These are phyloP conservation scores for Kwoniella dejecticola DNA, from an alignment of 768 basidiomycete species.

Conservation along the genomic window DNA sequence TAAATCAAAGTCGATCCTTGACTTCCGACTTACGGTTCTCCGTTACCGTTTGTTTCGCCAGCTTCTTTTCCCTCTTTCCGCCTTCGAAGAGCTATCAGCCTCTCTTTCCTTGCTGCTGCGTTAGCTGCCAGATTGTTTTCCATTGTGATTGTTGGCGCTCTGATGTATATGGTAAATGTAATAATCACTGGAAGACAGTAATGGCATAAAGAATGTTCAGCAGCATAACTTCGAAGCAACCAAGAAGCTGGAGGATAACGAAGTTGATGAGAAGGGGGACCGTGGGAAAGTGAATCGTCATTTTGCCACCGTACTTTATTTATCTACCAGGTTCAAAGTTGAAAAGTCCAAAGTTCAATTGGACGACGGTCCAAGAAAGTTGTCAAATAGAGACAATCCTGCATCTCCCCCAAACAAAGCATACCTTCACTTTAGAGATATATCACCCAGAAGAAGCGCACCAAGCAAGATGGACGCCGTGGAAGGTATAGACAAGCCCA, in stretches of 20 bases:
- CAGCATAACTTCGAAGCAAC: too few relatives aligned
- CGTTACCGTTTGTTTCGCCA: slow-evolving; percentile 37
- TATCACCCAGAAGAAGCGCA: too few relatives aligned
- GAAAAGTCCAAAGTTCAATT: not conserved
- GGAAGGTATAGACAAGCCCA: slow-evolving; percentile 39
- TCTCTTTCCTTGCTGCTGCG: slow-evolving; percentile 50
- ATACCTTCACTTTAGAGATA: too few relatives aligned
- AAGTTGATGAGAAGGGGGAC: not conserved
- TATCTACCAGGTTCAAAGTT: not conserved
- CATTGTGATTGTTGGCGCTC: slow-evolving; percentile 30
- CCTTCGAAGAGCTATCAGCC: slow-evolving; percentile 52
- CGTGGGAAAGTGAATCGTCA: slow-evolving; percentile 27
- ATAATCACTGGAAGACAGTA: not conserved
- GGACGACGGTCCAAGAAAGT: not conserved
- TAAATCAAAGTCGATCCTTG: not conserved
- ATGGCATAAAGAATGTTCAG: too few relatives aligned
- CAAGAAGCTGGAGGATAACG: not conserved
- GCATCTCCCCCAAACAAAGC: not conserved
- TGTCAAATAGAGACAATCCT: not conserved
- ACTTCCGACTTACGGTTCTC: slow-evolving; percentile 36
- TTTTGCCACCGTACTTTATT: not conserved
- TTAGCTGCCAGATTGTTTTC: slow-evolving; percentile 53
- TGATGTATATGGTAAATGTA: not conserved
- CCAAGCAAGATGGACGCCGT: slow-evolving; percentile 19
- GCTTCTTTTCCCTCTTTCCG: slow-evolving; percentile 42